Evolutionary conservation across 1,284 basidiomycete species (phyloP), one percentile per base, ranked within the genome.

Genomic region (Tilletia horrida): DNA sequence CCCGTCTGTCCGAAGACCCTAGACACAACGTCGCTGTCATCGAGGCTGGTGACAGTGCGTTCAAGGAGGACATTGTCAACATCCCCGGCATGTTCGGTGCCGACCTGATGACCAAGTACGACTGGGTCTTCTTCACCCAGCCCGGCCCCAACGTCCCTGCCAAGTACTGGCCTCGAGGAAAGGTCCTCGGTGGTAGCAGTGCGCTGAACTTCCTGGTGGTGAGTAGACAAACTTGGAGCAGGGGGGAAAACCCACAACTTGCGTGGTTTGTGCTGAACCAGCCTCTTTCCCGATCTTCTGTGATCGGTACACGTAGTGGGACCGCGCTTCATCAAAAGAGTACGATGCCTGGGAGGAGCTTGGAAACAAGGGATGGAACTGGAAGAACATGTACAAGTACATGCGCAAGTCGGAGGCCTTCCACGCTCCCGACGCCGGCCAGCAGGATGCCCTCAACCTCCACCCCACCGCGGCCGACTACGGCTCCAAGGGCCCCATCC

Each of bases 1-100:
- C 88, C 78, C 91, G 92, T 27, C 85, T 98, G 29, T 86, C 87
- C 0, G 90, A 89, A 70, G 85, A 89, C 71, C 76, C 86, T 0
- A 73, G 75, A 8, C 84, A 84, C 62, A 85, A 84, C 0, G 88
- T 91, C 9, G 85, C 89, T n/a, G 80, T 88, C 62, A 84, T 88
- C 67, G 88, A 89, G 75, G 87, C 85, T 0, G 88, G 88, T 7
- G 14, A 69, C 64, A 67, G 68, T 3, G 75, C 75, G 13, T 75
- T 76, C 67, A 52, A 42, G 8, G 62, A 69, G 21, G 69, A 74
- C 29, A 35, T 47, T 27, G 31, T 55, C 48, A 16, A 50, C n/a
- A 62, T 29, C 35, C 48, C 47, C 29, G 29, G 44, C 18, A 14
- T 45, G 2, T 63, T 44, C 44, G 61, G 61, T 23, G 44, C 61